phyloP scores from a whole-genome alignment of 2,329 filamentous ascomycete species.

The Colletotrichum viniferum region DNA sequence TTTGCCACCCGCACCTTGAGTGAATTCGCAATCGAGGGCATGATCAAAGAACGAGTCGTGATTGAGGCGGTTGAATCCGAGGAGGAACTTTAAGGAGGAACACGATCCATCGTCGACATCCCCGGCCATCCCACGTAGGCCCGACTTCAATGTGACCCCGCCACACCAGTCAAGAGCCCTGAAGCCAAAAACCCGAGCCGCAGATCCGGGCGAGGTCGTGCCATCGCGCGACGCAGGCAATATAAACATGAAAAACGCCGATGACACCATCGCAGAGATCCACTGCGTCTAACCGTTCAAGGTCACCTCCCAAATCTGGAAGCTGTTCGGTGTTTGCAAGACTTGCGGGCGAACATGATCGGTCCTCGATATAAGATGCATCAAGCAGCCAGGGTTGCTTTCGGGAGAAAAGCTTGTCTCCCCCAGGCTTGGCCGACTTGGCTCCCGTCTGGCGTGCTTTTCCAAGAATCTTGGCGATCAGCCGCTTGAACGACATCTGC shows the following conservation, averaged over 20 bases:
- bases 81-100: not conserved
- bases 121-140: not conserved
- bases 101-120: not conserved
- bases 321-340: not conserved
- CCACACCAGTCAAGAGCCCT: not conserved
- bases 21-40: not conserved
- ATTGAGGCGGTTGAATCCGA: not conserved
- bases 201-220: not conserved
- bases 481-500: not conserved
- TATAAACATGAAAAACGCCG: conserved; percentile 3
- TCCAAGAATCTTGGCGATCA: conserved; percentile 13
- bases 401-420: not conserved
- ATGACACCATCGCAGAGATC: conserved; percentile 15
- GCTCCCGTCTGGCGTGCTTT: not conserved
- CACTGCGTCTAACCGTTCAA: not conserved
- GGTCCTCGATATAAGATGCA: not conserved
- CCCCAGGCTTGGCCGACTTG: conserved; percentile 13
- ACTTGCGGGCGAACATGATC: not conserved
- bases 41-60: not conserved
- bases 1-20: not conserved
- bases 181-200: not conserved
- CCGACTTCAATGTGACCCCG: not conserved
- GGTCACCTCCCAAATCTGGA: not conserved
- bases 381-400: not conserved
- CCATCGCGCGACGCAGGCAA: not conserved